A percentile compares a stretch with the other conserved stretches of the same genome.
Conservation (phyloP, 768 basidiomycete species). For the Stropharia rugosoannulata region DNA sequence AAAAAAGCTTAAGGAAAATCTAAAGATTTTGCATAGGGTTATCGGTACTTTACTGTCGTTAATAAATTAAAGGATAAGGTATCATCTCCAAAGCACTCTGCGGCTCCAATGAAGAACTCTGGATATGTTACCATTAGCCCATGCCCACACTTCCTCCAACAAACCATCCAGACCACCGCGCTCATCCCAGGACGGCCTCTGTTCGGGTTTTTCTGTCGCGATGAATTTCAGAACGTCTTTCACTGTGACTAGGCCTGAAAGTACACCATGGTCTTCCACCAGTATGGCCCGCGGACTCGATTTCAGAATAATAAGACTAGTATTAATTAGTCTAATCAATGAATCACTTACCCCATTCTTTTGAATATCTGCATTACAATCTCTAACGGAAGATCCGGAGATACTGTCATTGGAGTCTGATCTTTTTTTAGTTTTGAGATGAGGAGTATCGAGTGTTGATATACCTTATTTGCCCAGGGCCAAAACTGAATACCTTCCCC, state of each 20-base stretch:
- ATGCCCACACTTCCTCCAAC: conserved; percentile 61
- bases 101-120: conserved; percentile 36
- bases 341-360: conserved; percentile 83
- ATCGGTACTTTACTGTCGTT: too few relatives aligned
- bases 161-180: conserved; percentile 64
- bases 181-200: conserved; percentile 57
- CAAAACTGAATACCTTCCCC: conserved; percentile 66
- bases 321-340: conserved; percentile 1
- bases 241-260: conserved; percentile 89
- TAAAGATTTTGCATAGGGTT: too few relatives aligned
- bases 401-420: conserved; percentile 92
- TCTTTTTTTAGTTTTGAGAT: conserved; percentile 3
- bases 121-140: conserved; percentile 39
- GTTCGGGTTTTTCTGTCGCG: conserved; percentile 52
- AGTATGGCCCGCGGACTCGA: conserved; percentile 92
- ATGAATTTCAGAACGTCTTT: conserved; percentile 95
- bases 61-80: conserved; percentile 12
- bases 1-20: too few relatives aligned
- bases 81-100: conserved; percentile 34
- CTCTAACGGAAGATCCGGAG: conserved; percentile 89
- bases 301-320: conserved; percentile 5
- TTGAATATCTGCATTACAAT: conserved; percentile 98
- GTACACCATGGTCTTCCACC: conserved; percentile 80
- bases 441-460: conserved; percentile 14
- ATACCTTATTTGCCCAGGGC: conserved; percentile 95